Conservation (phyloP, 495 filamentous ascomycete species). For the Cercophora scortea region DNA sequence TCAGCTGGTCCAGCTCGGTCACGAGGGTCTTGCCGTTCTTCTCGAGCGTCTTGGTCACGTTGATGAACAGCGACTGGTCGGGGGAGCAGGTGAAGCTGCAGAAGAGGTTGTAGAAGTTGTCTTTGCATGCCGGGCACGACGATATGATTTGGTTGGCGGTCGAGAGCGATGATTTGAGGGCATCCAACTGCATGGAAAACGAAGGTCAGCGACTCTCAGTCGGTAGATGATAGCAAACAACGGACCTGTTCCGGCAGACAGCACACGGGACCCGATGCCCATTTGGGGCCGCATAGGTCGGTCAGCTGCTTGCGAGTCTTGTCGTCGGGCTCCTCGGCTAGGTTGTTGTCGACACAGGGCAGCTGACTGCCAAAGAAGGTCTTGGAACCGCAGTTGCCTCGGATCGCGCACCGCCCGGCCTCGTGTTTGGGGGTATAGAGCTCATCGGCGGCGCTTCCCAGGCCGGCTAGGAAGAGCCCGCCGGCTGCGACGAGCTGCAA, state of each 20-base stretch:
- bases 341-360: slow-evolving; percentile 88
- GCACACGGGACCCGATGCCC: slow-evolving; percentile 75
- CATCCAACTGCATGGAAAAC: slow-evolving; percentile 50
- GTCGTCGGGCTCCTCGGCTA: slow-evolving; percentile 63
- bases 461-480: slow-evolving; percentile 27
- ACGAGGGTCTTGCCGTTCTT: slow-evolving; percentile 65
- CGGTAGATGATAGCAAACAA: too few species aligned
- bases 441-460: slow-evolving; percentile 22
- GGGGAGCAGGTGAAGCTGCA: slow-evolving; percentile 97
- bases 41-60: slow-evolving; percentile 70
- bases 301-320: slow-evolving; percentile 67
- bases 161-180: slow-evolving; percentile 70
- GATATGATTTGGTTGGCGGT: slow-evolving; percentile 84
- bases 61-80: slow-evolving; percentile 90
- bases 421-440: slow-evolving; percentile 62
- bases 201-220: too few species aligned
- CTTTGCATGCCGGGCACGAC: slow-evolving; percentile 89
- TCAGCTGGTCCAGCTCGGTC: slow-evolving; percentile 83
- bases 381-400: slow-evolving; percentile 84
- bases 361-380: slow-evolving; percentile 79
- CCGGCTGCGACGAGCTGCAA: slow-evolving; percentile 25
- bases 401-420: slow-evolving; percentile 80
- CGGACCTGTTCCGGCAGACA: slow-evolving; percentile 72
- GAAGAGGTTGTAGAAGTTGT: slow-evolving; percentile 96
- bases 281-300: slow-evolving; percentile 78